Base-by-base conservation (phyloP, 306 rosid species). In the Sicyos edulis region DNA sequence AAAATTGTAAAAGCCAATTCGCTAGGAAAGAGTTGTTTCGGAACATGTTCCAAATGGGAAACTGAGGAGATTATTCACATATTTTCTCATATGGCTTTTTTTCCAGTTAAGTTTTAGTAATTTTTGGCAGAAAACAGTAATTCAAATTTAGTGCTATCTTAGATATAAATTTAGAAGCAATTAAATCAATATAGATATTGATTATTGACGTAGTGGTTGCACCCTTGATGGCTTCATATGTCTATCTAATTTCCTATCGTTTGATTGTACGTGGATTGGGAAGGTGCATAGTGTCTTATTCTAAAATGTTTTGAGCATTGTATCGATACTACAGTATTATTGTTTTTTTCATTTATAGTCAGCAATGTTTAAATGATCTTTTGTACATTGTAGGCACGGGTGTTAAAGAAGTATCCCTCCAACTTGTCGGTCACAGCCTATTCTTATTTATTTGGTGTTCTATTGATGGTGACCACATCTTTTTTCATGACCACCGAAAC, bases 381-480 rank as follows among this genome's bases (percentile, higher is more conserved):
- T 79, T 72, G 70, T 61, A 51, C 74, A 53, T 77, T 92, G 60
- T 96, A 92, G 98, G 98, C 96, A 76, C 89, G 90, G 45, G 80
- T 93, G 51, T 79, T 93, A 32, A 86, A 78, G 72, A 93, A 80
- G 57, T 93, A 90, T 82, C 96, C 90, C 1, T 87, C 95, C 79
- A 90, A 83, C 81, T 57, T 90, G 51, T 90, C 98, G 44, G 89
- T 93, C 61, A 88, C 96, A 9, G 97, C 98, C 49, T 86, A 71
- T 82, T 87, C 98, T 19, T 88, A 87, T 84, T 80, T 85, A 58
- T 90, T 88, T 13, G 98, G 97, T 80, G 87, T 86, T 75, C 16
- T 71, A 26, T 53, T 86, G 77, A 83, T 93, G 92, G 89, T 90
- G 86, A 76, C 67, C 59, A 82, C 91, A 32, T 85, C 98, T 12